Evolutionary conservation across 345 rosid genomes (phyloP).

Genomic region (Hibiscus tridactylites): DNA sequence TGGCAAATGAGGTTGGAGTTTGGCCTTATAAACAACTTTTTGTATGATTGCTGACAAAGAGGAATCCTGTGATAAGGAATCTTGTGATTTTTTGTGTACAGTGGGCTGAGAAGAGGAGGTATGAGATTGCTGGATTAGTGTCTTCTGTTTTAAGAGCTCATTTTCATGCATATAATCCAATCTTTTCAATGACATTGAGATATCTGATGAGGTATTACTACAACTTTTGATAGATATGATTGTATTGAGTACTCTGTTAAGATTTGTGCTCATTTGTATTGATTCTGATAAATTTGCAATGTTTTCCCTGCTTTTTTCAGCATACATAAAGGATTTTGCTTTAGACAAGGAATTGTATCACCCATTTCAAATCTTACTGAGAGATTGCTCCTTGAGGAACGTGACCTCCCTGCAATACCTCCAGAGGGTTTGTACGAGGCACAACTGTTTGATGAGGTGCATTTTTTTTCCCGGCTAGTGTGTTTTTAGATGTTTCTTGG

Average conservation of each 20-base stretch:
- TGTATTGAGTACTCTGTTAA: neutral
- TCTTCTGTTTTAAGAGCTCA: conserved; percentile 82
- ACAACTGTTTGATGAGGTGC: conserved; percentile 93
- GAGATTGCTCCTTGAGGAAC: conserved; percentile 78
- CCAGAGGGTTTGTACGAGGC: conserved; percentile 62
- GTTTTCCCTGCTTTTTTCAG: conserved; percentile 31
- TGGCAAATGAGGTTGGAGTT: conserved; percentile 65
- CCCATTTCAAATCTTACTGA: conserved; percentile 83
- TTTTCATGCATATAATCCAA: conserved; percentile 79
- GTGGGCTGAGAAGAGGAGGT: conserved; percentile 92
- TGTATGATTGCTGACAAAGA: neutral
- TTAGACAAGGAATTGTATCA: conserved; percentile 64
- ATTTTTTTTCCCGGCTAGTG: conserved; percentile 4
- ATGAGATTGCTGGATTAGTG: conserved; percentile 91
- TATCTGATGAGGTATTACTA: conserved; percentile 62
- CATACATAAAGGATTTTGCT: conserved; percentile 77
- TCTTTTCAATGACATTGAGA: conserved; percentile 74
- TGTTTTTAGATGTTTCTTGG: conserved; percentile 2
- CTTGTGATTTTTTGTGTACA: conserved; percentile 25
- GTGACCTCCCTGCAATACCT: conserved; percentile 67
- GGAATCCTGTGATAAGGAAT: neutral
- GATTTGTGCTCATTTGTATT: neutral
- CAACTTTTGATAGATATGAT: neutral
- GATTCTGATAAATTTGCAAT: conserved; percentile 2
- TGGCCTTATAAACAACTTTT: neutral